Evolutionary conservation across 2,329 filamentous ascomycete genomes (phyloP).

Genomic region (Helotiales sp.): DNA sequence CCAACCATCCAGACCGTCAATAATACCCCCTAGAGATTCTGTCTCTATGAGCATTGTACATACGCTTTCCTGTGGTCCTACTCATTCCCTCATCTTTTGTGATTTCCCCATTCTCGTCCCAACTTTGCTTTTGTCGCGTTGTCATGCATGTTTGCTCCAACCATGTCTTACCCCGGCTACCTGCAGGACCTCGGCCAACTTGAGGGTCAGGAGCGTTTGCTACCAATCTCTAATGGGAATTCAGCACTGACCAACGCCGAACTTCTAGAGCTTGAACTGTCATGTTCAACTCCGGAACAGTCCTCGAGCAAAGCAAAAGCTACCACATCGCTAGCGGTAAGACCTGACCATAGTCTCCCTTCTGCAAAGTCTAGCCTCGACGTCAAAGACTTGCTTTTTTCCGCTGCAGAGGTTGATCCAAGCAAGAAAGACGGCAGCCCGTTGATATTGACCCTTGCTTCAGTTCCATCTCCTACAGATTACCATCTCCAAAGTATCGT

Average conservation of each 20-base stretch:
- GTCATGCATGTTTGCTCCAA: not conserved
- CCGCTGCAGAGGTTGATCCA: not conserved
- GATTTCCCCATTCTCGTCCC: not conserved
- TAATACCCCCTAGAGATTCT: not conserved
- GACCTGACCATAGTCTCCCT: not conserved
- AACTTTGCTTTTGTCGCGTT: not conserved
- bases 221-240: slow-evolving; percentile 12
- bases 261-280: not conserved
- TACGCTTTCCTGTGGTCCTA: not conserved
- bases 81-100: not conserved
- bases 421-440: not conserved
- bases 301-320: not conserved
- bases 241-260: not conserved
- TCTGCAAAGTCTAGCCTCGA: not conserved
- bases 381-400: not conserved
- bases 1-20: not conserved
- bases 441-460: not conserved
- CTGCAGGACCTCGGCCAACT: slow-evolving; percentile 20
- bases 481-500: not conserved
- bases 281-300: slow-evolving; percentile 5
- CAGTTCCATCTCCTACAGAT: not conserved
- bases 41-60: not conserved
- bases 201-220: slow-evolving; percentile 22
- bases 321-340: not conserved
- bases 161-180: slow-evolving; percentile 13